Conservation (phyloP, 257 asterid genomes). For the Misopates orontium region DNA sequence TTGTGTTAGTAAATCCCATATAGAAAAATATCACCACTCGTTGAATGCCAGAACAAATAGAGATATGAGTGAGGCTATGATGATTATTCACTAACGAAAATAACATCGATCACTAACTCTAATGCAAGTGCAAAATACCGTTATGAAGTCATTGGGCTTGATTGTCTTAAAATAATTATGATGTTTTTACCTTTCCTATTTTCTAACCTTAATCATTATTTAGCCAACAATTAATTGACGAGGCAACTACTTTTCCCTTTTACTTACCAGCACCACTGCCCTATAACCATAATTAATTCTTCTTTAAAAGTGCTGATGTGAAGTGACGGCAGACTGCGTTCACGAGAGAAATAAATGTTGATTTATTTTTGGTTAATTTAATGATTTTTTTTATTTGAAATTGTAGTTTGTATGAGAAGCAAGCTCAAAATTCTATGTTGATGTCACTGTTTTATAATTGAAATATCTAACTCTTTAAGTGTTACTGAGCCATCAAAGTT, state of each 20-base stretch:
- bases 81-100: conserved; percentile 28
- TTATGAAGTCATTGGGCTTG: conserved; percentile 35
- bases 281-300: no score
- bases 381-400: neutral
- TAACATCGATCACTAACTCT: conserved; percentile 26
- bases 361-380: no score
- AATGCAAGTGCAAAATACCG: conserved; percentile 36
- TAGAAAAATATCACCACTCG: no score
- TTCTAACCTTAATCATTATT: conserved; percentile 41
- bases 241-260: conserved; percentile 46
- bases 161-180: conserved; percentile 37
- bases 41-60: neutral
- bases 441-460: conserved; percentile 34
- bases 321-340: conserved; percentile 10
- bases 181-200: conserved; percentile 32
- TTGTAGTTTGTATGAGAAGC: conserved; percentile 34
- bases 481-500: conserved; percentile 29
- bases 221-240: conserved; percentile 59
- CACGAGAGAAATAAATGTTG: neutral
- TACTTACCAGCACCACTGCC: conserved; percentile 31
- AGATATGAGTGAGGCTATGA: neutral
- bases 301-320: neutral
- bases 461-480: conserved; percentile 27
- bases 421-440: conserved; percentile 19
- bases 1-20: no score